These are phyloP conservation scores for Teratosphaeria viscida DNA, from an alignment of 2,329 filamentous ascomycete species.

Conservation along the genomic window DNA sequence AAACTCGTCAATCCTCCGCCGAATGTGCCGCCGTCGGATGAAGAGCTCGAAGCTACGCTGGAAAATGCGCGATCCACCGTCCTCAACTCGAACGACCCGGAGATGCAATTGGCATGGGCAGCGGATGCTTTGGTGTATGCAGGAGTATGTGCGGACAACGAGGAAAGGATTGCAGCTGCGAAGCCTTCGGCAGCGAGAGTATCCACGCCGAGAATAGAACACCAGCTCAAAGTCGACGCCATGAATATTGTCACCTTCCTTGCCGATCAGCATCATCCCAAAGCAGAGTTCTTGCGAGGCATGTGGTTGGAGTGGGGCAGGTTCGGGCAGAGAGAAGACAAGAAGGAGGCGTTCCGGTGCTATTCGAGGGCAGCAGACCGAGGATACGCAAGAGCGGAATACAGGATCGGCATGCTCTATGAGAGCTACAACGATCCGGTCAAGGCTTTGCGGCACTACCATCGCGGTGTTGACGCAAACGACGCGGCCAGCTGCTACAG, in stretches of 20 bases:
- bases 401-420: constrained; percentile 96
- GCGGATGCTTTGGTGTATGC: constrained; percentile 85
- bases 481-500: constrained; percentile 84
- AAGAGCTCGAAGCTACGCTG: constrained; percentile 82
- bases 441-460: constrained; percentile 87
- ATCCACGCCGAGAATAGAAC: constrained; percentile 75
- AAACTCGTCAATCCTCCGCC: constrained; percentile 67
- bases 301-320: constrained; percentile 99
- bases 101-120: constrained; percentile 95
- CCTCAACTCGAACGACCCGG: constrained; percentile 84
- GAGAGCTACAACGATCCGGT: constrained; percentile 87
- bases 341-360: constrained; percentile 82
- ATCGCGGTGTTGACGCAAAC: constrained; percentile 62
- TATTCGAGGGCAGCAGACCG: constrained; percentile 80
- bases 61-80: constrained; percentile 76
- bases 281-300: constrained; percentile 84
- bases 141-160: constrained; percentile 70
- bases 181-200: constrained; percentile 43
- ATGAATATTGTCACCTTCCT: constrained; percentile 87
- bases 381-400: constrained; percentile 81
- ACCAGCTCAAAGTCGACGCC: constrained; percentile 77
- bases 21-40: constrained; percentile 86
- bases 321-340: constrained; percentile 81
- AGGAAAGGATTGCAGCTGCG: constrained; percentile 52
- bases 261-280: constrained; percentile 82